Conservation (phyloP, 345 rosid species). For the Draba incana region DNA sequence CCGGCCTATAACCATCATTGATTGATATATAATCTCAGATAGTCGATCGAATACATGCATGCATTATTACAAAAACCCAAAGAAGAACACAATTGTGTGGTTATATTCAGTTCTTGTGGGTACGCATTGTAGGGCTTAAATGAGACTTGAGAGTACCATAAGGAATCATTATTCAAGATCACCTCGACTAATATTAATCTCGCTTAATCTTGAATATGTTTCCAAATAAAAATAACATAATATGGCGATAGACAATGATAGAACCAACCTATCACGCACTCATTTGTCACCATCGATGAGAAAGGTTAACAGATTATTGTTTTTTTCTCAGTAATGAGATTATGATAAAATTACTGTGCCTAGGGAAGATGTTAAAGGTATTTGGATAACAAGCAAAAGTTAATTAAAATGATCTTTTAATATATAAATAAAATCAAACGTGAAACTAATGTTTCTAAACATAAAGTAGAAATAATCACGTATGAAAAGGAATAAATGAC, state of each 20-base stretch:
- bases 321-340: not conserved
- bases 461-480: too few species aligned
- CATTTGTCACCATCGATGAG: conserved; percentile 25
- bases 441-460: too few species aligned
- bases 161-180: conserved; percentile 28
- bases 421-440: too few species aligned
- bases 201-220: conserved; percentile 18
- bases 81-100: not conserved
- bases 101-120: conserved; percentile 26
- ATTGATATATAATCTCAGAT: too few species aligned
- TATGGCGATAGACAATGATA: not conserved
- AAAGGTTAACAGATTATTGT: not conserved
- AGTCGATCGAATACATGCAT: conserved; percentile 18
- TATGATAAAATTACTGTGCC: conserved; percentile 5
- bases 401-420: too few species aligned
- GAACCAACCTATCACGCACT: conserved; percentile 13
- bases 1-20: not conserved
- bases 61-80: conserved; percentile 18
- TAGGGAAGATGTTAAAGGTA: not conserved
- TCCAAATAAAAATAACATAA: conserved; percentile 19
- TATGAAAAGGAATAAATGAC: too few species aligned
- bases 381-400: too few species aligned
- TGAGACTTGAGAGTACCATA: conserved; percentile 23
- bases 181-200: conserved; percentile 9
- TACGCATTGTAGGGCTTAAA: conserved; percentile 20